phyloP scores from a whole-genome alignment of 495 filamentous ascomycete species.

The Gamarada debralockiae region DNA sequence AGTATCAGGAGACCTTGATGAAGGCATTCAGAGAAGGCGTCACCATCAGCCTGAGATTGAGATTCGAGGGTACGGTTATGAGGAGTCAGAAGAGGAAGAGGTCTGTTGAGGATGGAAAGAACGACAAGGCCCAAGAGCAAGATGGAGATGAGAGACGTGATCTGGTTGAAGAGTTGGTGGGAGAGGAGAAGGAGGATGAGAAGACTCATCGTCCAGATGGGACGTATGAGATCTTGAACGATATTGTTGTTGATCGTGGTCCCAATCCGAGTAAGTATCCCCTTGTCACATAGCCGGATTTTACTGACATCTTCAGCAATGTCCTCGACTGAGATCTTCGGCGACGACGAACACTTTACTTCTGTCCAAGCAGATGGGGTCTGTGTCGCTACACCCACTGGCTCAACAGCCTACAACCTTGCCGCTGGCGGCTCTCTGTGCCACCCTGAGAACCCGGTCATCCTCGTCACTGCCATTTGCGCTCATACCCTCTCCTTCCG shows the following conservation, averaged over 20 bases:
- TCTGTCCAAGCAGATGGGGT: constrained; percentile 83
- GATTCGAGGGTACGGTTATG: constrained; percentile 96
- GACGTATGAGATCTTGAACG: constrained; percentile 87
- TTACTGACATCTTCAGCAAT: constrained; percentile 53
- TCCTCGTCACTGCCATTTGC: constrained; percentile 92
- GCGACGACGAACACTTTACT: constrained; percentile 92
- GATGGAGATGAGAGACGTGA: constrained; percentile 46
- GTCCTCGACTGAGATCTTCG: constrained; percentile 86
- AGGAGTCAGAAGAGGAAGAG: constrained; percentile 55
- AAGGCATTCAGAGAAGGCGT: constrained; percentile 79
- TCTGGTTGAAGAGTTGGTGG: constrained; percentile 86
- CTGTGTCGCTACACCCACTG: constrained; percentile 88
- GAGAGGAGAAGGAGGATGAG: constrained; percentile 74
- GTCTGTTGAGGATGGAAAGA: background rate
- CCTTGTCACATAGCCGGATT: background rate
- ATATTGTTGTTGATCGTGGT: constrained; percentile 85
- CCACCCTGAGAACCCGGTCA: constrained; percentile 95
- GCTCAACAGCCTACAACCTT: constrained; percentile 95
- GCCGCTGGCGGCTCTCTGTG: constrained; percentile 93
- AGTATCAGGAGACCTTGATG: constrained; percentile 65
- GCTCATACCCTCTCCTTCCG: constrained; percentile 95
- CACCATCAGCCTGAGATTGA: constrained; percentile 77
- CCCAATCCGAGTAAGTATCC: constrained; percentile 59
- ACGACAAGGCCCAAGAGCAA: constrained; percentile 7
- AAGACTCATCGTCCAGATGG: constrained; percentile 77